Percentiles rank a stretch among this genome's conserved stretches.
These are phyloP conservation scores for Castanea crenata DNA, from an alignment of 306 rosid species.

Conservation along the genomic window DNA sequence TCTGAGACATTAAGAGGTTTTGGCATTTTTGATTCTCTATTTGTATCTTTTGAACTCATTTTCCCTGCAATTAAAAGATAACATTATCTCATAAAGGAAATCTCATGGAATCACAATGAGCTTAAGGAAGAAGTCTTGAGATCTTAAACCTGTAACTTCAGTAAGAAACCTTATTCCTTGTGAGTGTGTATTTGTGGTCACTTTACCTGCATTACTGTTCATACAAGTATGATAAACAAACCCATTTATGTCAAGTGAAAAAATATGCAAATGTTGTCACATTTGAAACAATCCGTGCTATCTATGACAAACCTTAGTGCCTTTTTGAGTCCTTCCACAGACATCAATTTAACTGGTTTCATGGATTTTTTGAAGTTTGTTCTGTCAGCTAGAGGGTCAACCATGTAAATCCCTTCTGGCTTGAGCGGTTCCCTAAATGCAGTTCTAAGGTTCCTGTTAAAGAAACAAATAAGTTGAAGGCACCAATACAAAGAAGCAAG, in stretches of 20 bases:
- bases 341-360: conserved; percentile 61
- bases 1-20: conserved; percentile 30
- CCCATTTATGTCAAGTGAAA: neutral
- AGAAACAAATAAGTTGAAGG: conserved; percentile 10
- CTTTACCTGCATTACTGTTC: conserved; percentile 81
- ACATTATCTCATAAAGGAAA: conserved; percentile 25
- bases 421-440: conserved; percentile 57
- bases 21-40: conserved; percentile 33
- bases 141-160: conserved; percentile 64
- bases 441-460: conserved; percentile 69
- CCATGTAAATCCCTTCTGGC: conserved; percentile 82
- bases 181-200: conserved; percentile 73
- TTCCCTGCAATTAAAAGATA: conserved; percentile 45
- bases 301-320: conserved; percentile 71
- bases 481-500: conserved; percentile 7
- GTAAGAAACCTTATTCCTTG: conserved; percentile 91
- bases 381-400: conserved; percentile 61
- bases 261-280: neutral
- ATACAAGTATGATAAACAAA: conserved; percentile 19
- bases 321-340: conserved; percentile 75
- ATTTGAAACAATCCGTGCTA: neutral
- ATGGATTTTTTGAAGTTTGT: conserved; percentile 41
- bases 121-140: conserved; percentile 2
- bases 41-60: conserved; percentile 21
- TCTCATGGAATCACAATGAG: conserved; percentile 7